These are phyloP conservation scores for Maudiozyma pseudohumilis DNA, from an alignment of 805 yeast species.

Conservation along the genomic window DNA sequence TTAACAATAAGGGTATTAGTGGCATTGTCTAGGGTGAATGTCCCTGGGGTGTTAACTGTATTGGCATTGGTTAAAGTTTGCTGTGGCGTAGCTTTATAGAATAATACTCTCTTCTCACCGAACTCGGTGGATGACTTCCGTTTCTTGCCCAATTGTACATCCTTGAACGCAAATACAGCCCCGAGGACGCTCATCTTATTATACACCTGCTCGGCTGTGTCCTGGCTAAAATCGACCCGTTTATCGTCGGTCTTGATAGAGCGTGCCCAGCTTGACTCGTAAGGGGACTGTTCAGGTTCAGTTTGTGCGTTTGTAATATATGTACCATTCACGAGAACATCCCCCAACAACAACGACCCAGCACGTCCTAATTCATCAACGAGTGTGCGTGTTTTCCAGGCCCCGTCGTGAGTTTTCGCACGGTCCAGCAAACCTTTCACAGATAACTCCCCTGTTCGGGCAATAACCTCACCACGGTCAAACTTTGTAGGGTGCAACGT, in stretches of 20 bases:
- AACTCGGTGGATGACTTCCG: slow-evolving; percentile 16
- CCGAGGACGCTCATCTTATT: slow-evolving; percentile 47
- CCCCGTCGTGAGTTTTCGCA: not conserved
- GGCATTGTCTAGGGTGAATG: slow-evolving; percentile 20
- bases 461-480: slow-evolving; percentile 65
- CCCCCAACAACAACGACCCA: slow-evolving; percentile 52
- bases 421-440: slow-evolving; percentile 8
- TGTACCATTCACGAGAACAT: slow-evolving; percentile 29
- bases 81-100: slow-evolving; percentile 30
- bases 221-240: slow-evolving; percentile 39
- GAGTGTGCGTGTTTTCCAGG: slow-evolving; percentile 25
- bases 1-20: slow-evolving; percentile 30
- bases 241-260: slow-evolving; percentile 39
- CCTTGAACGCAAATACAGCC: slow-evolving; percentile 39
- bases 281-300: slow-evolving; percentile 10
- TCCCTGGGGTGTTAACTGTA: slow-evolving; percentile 18
- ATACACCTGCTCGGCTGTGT: slow-evolving; percentile 31
- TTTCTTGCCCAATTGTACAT: slow-evolving; percentile 27
- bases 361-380: slow-evolving; percentile 41
- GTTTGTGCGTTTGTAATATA: not conserved
- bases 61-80: not conserved
- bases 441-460: slow-evolving; percentile 37
- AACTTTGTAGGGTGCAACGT: slow-evolving; percentile 81
- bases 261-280: slow-evolving; percentile 38
- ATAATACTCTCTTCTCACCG: slow-evolving; percentile 36